These are phyloP conservation scores for Solanum dulcamara DNA, from an alignment of 257 asterid genomes.

Conservation along the genomic window DNA sequence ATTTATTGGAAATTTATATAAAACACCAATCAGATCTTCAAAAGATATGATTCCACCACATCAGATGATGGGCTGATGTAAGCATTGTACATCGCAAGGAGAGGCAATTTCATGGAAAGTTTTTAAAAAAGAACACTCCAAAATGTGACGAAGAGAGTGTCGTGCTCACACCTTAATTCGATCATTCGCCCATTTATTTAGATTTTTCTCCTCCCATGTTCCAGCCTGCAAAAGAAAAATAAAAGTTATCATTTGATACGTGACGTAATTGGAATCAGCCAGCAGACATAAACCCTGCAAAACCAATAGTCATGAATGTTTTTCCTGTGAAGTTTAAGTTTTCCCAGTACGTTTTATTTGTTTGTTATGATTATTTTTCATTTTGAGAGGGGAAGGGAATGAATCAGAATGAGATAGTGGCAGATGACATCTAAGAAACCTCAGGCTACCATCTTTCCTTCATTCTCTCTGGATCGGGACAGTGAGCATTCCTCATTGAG, in stretches of 20 bases:
- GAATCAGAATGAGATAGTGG: neutral
- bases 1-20: neutral
- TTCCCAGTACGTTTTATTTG: neutral
- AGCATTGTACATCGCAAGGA: neutral
- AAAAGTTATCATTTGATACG: neutral
- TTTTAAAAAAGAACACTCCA: neutral
- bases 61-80: neutral
- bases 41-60: neutral
- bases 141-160: neutral
- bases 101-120: neutral
- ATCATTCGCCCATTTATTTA: conserved; percentile 36
- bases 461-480: neutral
- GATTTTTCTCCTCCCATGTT: conserved; percentile 43
- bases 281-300: neutral
- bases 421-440: neutral
- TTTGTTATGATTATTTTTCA: neutral
- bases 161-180: conserved; percentile 28
- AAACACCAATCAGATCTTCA: neutral
- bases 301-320: neutral
- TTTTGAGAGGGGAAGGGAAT: neutral
- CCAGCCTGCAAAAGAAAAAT: conserved; percentile 29
- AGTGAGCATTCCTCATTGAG: neutral
- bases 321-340: neutral
- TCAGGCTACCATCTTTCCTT: neutral
- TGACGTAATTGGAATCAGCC: neutral